Evolutionary conservation across 2,329 filamentous ascomycete genomes (phyloP).

Genomic region (Clarireedia paspali): DNA sequence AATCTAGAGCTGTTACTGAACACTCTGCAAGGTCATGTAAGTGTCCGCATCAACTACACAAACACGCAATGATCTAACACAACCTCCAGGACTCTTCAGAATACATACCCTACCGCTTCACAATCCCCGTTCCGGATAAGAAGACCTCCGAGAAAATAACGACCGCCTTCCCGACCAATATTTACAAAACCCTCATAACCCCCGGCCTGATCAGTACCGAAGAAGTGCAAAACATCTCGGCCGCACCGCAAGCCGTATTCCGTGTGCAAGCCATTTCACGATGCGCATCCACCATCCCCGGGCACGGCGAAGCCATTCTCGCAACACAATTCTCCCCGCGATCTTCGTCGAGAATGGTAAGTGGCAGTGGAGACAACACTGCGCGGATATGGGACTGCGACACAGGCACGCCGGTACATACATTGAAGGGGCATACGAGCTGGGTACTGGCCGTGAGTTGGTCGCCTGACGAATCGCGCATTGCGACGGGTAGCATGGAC

Average conservation of each 20-base stretch:
- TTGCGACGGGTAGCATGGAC: conserved; percentile 91
- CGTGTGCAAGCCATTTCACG: conserved; percentile 85
- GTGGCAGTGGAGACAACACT: conserved; percentile 84
- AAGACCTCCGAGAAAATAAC: conserved; percentile 33
- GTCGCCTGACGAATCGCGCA: conserved; percentile 71
- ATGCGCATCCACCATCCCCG: conserved; percentile 80
- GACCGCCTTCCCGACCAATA: conserved; percentile 27
- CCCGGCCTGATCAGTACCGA: conserved; percentile 29
- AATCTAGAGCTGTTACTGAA: conserved; percentile 85
- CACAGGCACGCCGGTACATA: conserved; percentile 81
- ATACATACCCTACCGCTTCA: conserved; percentile 59
- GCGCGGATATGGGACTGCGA: conserved; percentile 93
- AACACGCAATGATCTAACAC: conserved; percentile 15
- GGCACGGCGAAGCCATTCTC: conserved; percentile 87
- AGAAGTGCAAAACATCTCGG: conserved; percentile 41
- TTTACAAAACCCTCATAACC: conserved; percentile 41
- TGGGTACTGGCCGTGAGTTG: conserved; percentile 88
- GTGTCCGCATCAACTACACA: background rate
- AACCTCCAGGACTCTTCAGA: conserved; percentile 46
- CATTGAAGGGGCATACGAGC: conserved; percentile 76
- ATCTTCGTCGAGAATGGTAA: conserved; percentile 70
- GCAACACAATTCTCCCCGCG: conserved; percentile 78
- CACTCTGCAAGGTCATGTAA: conserved; percentile 67
- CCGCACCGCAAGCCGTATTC: conserved; percentile 84
- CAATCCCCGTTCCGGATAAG: conserved; percentile 40